phyloP scores from a whole-genome alignment of 2,329 filamentous ascomycete genomes.

The Claviceps sp. region DNA sequence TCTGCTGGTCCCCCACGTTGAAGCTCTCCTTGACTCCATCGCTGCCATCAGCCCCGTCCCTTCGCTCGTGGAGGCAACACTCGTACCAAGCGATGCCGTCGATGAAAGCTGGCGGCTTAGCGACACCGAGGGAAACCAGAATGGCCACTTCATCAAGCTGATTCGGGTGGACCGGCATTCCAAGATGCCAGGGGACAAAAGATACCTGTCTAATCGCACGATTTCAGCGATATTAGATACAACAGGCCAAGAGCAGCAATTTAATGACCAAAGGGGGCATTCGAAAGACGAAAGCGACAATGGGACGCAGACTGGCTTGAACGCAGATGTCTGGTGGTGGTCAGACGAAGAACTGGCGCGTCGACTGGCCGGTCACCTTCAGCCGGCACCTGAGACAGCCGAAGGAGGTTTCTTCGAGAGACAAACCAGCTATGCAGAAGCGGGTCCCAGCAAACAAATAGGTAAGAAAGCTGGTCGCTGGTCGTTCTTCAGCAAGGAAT shows the following conservation, averaged over 20 bases:
- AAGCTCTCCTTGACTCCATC: constrained; percentile 27
- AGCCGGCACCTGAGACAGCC: constrained; percentile 18
- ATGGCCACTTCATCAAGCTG: constrained; percentile 19
- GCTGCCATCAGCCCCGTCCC: constrained; percentile 19
- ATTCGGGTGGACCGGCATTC: constrained; percentile 15
- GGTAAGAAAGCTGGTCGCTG: constrained; percentile 15
- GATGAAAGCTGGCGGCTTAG: constrained; percentile 21
- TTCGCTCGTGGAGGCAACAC: constrained; percentile 26
- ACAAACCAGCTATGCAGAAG: constrained; percentile 16
- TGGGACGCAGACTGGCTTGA: not conserved
- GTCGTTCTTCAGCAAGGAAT: constrained; percentile 18
- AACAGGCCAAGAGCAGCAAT: not conserved
- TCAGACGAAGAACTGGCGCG: constrained; percentile 30
- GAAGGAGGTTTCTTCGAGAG: constrained; percentile 9
- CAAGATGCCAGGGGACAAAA: constrained; percentile 4
- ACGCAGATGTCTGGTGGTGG: constrained; percentile 28
- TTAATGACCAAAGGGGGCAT: not conserved
- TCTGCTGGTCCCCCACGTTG: constrained; percentile 26
- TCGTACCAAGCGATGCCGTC: constrained; percentile 31
- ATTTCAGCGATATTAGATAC: not conserved
- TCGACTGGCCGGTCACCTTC: constrained; percentile 30
- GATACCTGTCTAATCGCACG: not conserved
- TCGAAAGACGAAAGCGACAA: constrained; percentile 15
- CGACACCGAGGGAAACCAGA: constrained; percentile 16
- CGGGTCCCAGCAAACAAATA: constrained; percentile 17